Base-by-base conservation (phyloP, 495 filamentous ascomycete genomes). In the Penicillium bialowiezense region DNA sequence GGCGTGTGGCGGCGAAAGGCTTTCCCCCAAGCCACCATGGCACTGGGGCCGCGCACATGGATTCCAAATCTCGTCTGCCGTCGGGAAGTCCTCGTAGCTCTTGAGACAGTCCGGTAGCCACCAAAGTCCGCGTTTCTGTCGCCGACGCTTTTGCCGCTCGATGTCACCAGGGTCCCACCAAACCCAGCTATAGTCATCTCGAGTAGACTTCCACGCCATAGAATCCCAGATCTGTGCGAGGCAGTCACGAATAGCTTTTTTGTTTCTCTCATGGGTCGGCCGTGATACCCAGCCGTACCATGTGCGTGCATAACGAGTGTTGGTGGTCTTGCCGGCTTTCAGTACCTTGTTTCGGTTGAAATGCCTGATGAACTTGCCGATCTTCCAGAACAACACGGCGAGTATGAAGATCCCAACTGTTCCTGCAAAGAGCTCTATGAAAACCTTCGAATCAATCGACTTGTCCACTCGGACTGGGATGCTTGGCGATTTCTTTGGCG, bases 221-320 rank as follows among this genome's bases (percentile, higher is more conserved):
- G 56, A 69, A 3, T 59, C 45, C 32, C 51, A 34, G 3, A 71
- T 15, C 20, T 47, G 53, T 4, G 14, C 19, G 13, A 61, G 57
- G 3, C 39, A 55, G n/a, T 47, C 55, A 31, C 50, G 51, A 14
- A 67, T 48, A 1, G 52, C 35, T 7, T 44, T 17, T 47, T 69
- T 74, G 41, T 61, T 62, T 8, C 56, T 42, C 24, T 73, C 52
- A 24, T 72, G 70, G 2, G 50, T 63, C 14, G 69, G 50, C 5
- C 55, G 37, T 5, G 66, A 44, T 3, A 74, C 61, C 73, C 73
- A 76, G 33, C 73, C 73, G 43, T 76, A 76, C 73, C 73, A 76
- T 12, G 71, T 76, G 36, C 60, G 66, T 20, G 67, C 60, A 51
- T 69, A 74, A 8, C 73, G 70, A 48, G 58, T 52, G 3, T 52